Conservation (phyloP, 345 rosid genomes). For the Noccaea caerulescens region DNA sequence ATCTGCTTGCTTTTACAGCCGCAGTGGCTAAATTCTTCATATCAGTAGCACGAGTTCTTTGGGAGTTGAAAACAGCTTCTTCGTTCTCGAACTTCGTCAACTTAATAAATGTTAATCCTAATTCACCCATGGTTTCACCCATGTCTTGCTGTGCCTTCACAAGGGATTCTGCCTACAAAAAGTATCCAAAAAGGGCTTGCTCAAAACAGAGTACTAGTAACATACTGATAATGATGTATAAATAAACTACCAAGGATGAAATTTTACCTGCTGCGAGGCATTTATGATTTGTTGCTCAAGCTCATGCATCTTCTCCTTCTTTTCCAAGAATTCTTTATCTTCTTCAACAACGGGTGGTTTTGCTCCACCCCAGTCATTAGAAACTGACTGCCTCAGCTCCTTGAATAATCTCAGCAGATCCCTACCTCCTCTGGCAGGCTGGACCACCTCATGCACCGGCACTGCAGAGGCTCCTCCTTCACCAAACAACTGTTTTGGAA, state of each 20-base stretch:
- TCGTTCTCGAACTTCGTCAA: constrained; percentile 90
- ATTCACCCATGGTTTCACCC: constrained; percentile 95
- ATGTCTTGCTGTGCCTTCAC: constrained; percentile 97
- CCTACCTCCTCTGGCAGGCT: constrained; percentile 89
- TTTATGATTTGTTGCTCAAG: constrained; percentile 90
- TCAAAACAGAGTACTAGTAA: neutral
- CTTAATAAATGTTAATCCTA: constrained; percentile 88
- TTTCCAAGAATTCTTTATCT: constrained; percentile 89
- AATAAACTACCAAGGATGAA: constrained; percentile 4
- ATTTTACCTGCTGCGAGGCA: constrained; percentile 84
- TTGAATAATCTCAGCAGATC: constrained; percentile 87
- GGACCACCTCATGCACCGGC: constrained; percentile 79
- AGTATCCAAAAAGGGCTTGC: neutral
- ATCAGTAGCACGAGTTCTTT: constrained; percentile 75
- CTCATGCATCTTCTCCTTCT: constrained; percentile 76
- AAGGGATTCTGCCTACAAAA: constrained; percentile 77
- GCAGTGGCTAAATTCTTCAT: constrained; percentile 94
- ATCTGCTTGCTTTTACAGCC: constrained; percentile 95
- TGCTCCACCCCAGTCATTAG: constrained; percentile 87
- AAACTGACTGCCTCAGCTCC: constrained; percentile 85
- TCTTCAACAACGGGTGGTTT: constrained; percentile 86
- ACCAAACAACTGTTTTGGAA: constrained; percentile 84
- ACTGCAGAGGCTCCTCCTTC: constrained; percentile 56
- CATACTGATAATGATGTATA: constrained; percentile 6
- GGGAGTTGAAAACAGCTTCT: constrained; percentile 76